A percentile compares a stretch with the other conserved stretches of the same genome.
These are phyloP conservation scores for Sergeia podlipaevii DNA, from an alignment of 208 protist species.

Conservation along the genomic window DNA sequence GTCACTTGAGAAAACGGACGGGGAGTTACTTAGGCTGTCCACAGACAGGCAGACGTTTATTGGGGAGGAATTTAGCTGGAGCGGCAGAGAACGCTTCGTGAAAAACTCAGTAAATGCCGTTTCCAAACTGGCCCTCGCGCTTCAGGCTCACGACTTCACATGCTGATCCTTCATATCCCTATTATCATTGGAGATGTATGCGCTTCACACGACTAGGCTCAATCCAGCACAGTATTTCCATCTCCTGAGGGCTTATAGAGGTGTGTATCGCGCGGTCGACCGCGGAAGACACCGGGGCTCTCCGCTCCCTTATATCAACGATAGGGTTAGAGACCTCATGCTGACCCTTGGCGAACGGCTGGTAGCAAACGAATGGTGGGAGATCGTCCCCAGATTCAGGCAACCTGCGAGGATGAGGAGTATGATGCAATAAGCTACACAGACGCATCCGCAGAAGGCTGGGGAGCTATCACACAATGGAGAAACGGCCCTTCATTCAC, in stretches of 20 bases:
- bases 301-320: not conserved
- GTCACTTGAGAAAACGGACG: conserved; percentile 8
- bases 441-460: conserved; percentile 4
- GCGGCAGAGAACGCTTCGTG: conserved; percentile 6
- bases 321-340: not conserved
- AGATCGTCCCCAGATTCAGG: not conserved
- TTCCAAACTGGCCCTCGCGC: conserved; percentile 22
- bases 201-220: conserved; percentile 6
- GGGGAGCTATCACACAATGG: conserved; percentile 1
- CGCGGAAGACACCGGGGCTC: not conserved
- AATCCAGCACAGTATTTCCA: conserved; percentile 12
- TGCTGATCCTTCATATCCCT: conserved; percentile 4
- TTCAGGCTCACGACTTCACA: too few relatives aligned
- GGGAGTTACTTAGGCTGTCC: conserved; percentile 5
- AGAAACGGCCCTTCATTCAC: not conserved
- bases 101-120: conserved; percentile 25
- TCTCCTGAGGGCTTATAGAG: conserved; percentile 6
- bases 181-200: conserved; percentile 9
- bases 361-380: conserved; percentile 6
- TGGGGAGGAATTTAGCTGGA: conserved; percentile 24
- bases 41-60: conserved; percentile 12
- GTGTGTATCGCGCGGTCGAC: not conserved
- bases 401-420: conserved; percentile 2
- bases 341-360: not conserved
- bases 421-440: conserved; percentile 6